phyloP scores from a whole-genome alignment of 2,329 filamentous ascomycete genomes.

The Microdochium bolleyi region DNA sequence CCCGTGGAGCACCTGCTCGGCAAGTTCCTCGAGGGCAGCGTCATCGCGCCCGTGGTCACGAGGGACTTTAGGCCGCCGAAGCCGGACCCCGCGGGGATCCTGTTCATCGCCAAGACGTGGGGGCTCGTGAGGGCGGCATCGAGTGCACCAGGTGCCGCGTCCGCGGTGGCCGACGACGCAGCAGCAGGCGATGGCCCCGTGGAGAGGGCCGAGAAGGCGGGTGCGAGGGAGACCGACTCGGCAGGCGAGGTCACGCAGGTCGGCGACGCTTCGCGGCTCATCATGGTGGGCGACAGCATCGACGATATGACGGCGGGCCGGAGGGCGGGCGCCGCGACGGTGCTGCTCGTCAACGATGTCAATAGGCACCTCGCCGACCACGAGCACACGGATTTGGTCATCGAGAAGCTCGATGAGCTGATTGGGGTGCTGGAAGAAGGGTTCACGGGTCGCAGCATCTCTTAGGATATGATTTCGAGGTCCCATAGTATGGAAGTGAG shows the following conservation, averaged over 20 bases:
- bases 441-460: constrained; percentile 45
- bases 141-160: constrained; percentile 2
- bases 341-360: constrained; percentile 79
- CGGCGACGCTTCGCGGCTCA: constrained; percentile 42
- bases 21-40: constrained; percentile 61
- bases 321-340: constrained; percentile 77
- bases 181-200: constrained; percentile 9
- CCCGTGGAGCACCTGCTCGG: constrained; percentile 67
- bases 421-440: constrained; percentile 68
- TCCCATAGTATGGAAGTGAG: too few species aligned
- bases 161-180: constrained; percentile 9
- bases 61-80: constrained; percentile 79
- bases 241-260: constrained; percentile 26
- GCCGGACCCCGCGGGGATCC: constrained; percentile 77
- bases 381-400: constrained; percentile 68
- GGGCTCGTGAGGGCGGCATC: constrained; percentile 34
- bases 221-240: constrained; percentile 11
- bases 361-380: constrained; percentile 64
- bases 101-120: constrained; percentile 79
- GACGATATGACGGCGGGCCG: constrained; percentile 91
- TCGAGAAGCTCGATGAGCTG: constrained; percentile 66
- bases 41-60: constrained; percentile 75
- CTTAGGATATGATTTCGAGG: not conserved
- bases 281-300: constrained; percentile 72
- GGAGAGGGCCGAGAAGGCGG: constrained; percentile 6